Conservation (phyloP, 75 land plant species). For the Pinus taeda region DNA sequence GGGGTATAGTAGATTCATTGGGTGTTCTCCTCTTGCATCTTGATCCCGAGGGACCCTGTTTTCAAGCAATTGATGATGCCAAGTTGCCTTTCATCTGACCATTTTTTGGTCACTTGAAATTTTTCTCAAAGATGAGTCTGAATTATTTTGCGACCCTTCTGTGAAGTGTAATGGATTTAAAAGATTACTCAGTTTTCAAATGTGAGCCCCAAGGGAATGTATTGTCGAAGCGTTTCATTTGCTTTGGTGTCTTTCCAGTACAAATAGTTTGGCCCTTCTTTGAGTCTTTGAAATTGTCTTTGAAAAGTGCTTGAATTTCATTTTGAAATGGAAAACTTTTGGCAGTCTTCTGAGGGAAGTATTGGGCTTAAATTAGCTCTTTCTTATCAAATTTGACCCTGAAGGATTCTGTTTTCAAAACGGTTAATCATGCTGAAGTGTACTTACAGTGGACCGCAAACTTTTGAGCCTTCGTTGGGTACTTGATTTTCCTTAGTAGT, state of each 20-base stretch:
- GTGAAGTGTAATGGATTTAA: neutral
- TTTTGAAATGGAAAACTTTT: neutral
- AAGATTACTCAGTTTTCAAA: neutral
- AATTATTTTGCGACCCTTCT: no score
- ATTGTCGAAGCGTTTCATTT: neutral
- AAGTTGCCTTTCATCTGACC: no score
- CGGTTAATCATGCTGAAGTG: neutral
- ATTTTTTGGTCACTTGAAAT: no score
- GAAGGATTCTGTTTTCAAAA: neutral
- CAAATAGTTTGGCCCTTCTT: neutral
- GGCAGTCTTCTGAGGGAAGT: neutral
- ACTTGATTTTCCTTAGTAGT: neutral
- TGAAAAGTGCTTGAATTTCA: neutral
- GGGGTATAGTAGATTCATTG: no score
- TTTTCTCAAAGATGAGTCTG: no score
- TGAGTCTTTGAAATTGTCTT: neutral
- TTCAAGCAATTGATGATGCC: no score
- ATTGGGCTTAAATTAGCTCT: neutral
- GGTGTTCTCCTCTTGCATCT: no score
- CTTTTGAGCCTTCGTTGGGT: neutral
- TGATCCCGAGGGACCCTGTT: no score
- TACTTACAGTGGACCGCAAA: neutral
- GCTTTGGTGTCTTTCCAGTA: neutral
- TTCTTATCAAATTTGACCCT: neutral
- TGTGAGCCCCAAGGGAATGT: neutral